Evolutionary conservation across 345 rosid genomes (phyloP).

Genomic region (Clausena lansium): DNA sequence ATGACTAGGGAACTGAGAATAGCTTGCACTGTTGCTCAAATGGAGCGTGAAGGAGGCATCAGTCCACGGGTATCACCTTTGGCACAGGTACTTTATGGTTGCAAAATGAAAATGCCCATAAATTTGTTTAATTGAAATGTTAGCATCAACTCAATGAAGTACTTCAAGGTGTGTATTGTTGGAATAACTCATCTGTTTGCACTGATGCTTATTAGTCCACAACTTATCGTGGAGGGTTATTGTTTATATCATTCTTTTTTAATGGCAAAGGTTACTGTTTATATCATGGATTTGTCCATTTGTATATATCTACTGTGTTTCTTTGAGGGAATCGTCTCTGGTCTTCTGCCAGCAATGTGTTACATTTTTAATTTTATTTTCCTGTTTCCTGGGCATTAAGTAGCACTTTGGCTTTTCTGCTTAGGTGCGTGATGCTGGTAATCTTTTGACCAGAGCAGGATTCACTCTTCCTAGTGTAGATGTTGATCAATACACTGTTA

Average conservation of each 20-base stretch:
- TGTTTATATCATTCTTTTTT: neutral
- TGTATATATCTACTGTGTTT: neutral
- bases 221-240: neutral
- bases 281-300: neutral
- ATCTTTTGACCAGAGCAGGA: slow-evolving; percentile 94
- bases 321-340: neutral
- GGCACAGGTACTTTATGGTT: slow-evolving; percentile 63
- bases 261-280: neutral
- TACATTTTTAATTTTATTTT: neutral
- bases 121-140: neutral
- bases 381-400: neutral
- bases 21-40: slow-evolving; percentile 97
- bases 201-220: neutral
- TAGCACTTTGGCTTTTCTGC: slow-evolving; percentile 10
- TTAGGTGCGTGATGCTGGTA: slow-evolving; percentile 96
- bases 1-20: slow-evolving; percentile 78
- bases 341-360: neutral
- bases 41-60: slow-evolving; percentile 99
- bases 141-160: neutral
- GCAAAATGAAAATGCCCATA: neutral
- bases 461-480: slow-evolving; percentile 93
- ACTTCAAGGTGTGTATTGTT: neutral
- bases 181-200: neutral
- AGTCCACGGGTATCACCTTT: slow-evolving; percentile 93
- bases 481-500: slow-evolving; percentile 84